A percentile compares a stretch with the other conserved stretches of the same genome.
These are phyloP conservation scores for Ailanthus altissimus DNA, from an alignment of 345 rosid genomes.

Conservation along the genomic window DNA sequence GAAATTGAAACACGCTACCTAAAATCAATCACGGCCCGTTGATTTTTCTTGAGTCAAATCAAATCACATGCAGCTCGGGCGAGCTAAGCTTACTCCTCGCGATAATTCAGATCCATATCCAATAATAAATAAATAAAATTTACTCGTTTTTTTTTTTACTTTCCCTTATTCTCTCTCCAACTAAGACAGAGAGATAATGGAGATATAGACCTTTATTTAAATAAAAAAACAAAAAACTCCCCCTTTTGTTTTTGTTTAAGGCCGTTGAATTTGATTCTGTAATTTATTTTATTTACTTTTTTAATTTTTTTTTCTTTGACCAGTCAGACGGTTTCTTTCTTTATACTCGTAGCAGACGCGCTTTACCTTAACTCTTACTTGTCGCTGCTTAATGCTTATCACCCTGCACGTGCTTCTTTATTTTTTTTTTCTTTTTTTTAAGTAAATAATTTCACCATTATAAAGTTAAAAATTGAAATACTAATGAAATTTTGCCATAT, in stretches of 20 bases:
- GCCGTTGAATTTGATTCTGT: constrained; percentile 5
- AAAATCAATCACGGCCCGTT: constrained; percentile 3
- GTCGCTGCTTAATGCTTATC: not conserved
- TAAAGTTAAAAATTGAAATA: too few species aligned
- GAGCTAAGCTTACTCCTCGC: not conserved
- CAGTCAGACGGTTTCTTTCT: not conserved
- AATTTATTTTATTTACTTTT: not conserved
- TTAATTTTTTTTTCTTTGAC: not conserved
- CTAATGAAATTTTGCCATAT: too few species aligned
- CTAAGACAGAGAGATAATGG: not conserved
- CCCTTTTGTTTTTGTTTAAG: not conserved
- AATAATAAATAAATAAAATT: not conserved
- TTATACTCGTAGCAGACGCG: too few species aligned
- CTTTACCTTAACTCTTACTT: not conserved
- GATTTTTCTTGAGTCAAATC: not conserved
- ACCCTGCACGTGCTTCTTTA: not conserved
- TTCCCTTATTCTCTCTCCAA: not conserved
- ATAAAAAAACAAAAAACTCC: not conserved
- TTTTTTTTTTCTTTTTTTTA: not conserved
- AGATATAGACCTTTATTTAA: not conserved
- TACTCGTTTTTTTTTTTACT: not conserved
- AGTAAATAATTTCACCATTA: too few species aligned
- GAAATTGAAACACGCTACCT: not conserved
- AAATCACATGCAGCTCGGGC: not conserved
- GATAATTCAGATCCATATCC: not conserved